Percentiles rank a stretch among this genome's conserved stretches.
Conservation (phyloP, 1,139 yeast genomes). For the Trichomonascaceae sp. region DNA sequence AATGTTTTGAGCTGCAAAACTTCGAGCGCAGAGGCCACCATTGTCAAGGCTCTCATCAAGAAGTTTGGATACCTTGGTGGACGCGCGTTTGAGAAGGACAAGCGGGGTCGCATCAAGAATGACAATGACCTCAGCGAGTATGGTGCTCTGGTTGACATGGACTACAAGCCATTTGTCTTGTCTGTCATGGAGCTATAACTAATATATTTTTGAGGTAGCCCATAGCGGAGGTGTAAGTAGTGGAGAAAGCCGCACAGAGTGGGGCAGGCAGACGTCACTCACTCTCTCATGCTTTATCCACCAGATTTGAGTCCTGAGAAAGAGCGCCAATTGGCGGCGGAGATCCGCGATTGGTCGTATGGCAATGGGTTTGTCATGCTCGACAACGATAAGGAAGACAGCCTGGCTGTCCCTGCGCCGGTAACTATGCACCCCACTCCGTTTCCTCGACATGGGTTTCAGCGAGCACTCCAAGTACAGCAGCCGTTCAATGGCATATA, state of each 20-base stretch:
- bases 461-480: conserved; percentile 58
- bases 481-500: conserved; percentile 59
- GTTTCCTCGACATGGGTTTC: conserved; percentile 54
- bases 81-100: conserved; percentile 57
- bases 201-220: not conserved
- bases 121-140: conserved; percentile 66
- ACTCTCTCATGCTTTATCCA: conserved; percentile 8
- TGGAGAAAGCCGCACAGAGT: no score
- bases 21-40: conserved; percentile 30
- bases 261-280: no score
- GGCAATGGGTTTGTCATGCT: conserved; percentile 71
- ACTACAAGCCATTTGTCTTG: conserved; percentile 89
- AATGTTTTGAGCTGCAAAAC: conserved; percentile 34
- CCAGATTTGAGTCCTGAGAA: conserved; percentile 10
- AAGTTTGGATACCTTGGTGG: conserved; percentile 89
- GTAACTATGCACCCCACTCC: conserved; percentile 87
- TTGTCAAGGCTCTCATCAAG: conserved; percentile 53
- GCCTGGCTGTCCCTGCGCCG: conserved; percentile 58
- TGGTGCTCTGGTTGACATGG: conserved; percentile 84
- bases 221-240: no score
- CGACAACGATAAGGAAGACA: conserved; percentile 33
- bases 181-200: conserved; percentile 37
- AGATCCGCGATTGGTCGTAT: conserved; percentile 59
- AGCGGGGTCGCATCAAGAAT: conserved; percentile 48
- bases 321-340: conserved; percentile 10